These are phyloP conservation scores for Agrocybe praecox DNA, from an alignment of 768 basidiomycete genomes.

Conservation along the genomic window DNA sequence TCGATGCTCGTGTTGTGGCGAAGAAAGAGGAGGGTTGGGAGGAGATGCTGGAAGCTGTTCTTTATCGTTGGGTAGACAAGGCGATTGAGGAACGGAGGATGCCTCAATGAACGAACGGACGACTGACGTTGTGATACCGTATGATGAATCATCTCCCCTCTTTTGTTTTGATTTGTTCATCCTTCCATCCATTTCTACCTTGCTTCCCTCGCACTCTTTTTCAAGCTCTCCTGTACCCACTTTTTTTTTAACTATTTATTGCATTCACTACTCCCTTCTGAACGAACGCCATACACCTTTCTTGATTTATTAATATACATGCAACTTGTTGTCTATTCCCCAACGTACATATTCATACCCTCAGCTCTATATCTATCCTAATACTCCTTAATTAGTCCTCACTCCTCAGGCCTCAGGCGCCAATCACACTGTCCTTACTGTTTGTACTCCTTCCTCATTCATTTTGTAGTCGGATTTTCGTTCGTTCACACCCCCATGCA, in stretches of 20 bases:
- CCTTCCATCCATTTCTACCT: not conserved
- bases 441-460: not conserved
- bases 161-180: not conserved
- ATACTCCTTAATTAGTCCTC: not conserved
- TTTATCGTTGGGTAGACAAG: constrained; percentile 67
- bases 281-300: not conserved
- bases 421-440: not conserved
- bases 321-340: not conserved
- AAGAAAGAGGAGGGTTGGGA: constrained; percentile 81
- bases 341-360: not conserved
- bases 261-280: not conserved
- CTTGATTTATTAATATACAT: not conserved
- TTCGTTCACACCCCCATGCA: not conserved
- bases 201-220: not conserved
- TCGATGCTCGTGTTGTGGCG: constrained; percentile 77
- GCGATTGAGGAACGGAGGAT: constrained; percentile 68
- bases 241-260: constrained; percentile 1
- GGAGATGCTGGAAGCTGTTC: constrained; percentile 65
- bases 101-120: not conserved
- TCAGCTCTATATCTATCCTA: not conserved
- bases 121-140: not conserved
- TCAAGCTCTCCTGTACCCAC: not conserved
- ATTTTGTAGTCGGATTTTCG: not conserved
- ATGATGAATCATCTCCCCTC: not conserved
- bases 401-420: too few species aligned